Percentiles rank a stretch among this genome's conserved stretches.
Evolutionary conservation across 352 stramenopile genomes (phyloP).

Genomic region (Pythium scleroteichum): DNA sequence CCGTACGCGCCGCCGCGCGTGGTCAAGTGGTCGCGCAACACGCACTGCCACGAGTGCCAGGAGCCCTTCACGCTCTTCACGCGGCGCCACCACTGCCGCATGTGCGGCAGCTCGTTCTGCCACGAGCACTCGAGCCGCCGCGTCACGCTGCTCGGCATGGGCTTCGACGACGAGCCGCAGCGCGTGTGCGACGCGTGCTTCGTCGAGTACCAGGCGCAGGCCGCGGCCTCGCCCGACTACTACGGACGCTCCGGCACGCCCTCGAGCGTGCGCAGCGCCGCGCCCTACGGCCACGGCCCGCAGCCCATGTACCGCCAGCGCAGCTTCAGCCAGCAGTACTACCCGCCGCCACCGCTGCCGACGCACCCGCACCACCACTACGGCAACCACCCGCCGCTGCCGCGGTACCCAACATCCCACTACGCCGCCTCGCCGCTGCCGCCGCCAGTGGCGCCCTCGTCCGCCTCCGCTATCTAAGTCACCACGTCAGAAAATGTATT

Average conservation of each 20-base stretch:
- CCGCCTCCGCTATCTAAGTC: conserved; percentile 16
- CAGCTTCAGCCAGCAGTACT: conserved; percentile 32
- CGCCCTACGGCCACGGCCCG: conserved; percentile 7
- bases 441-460: conserved; percentile 3
- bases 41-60: conserved; percentile 83
- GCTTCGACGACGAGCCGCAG: conserved; percentile 82
- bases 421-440: conserved; percentile 17
- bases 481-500: not conserved
- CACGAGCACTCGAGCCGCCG: conserved; percentile 81
- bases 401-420: conserved; percentile 22
- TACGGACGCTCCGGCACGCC: conserved; percentile 22
- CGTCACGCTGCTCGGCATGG: conserved; percentile 71
- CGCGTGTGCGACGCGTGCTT: conserved; percentile 89
- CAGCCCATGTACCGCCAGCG: conserved; percentile 27
- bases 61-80: conserved; percentile 84
- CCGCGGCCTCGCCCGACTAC: conserved; percentile 26
- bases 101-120: conserved; percentile 88
- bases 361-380: conserved; percentile 19
- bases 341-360: conserved; percentile 13
- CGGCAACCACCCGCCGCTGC: conserved; percentile 11
- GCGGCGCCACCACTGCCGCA: conserved; percentile 83
- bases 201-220: conserved; percentile 58
- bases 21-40: conserved; percentile 81
- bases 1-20: conserved; percentile 39
- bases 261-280: conserved; percentile 20